A percentile compares a stretch with the other conserved stretches of the same genome.
These are phyloP conservation scores for Amanita jacksonii DNA, from an alignment of 768 basidiomycete genomes.

Conservation along the genomic window DNA sequence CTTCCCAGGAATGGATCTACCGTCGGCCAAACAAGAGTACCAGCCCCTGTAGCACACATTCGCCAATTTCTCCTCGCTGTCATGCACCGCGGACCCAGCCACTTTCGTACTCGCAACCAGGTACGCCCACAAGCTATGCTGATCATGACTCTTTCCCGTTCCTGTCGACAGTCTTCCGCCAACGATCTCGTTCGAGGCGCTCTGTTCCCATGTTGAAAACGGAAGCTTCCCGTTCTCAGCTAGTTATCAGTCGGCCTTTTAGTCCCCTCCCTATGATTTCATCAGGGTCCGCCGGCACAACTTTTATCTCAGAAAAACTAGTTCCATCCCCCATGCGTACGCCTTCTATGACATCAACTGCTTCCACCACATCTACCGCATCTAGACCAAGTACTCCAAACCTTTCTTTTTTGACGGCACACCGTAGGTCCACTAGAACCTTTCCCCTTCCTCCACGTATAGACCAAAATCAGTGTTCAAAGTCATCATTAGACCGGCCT, in stretches of 20 bases:
- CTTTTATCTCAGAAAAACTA: conserved; percentile 11
- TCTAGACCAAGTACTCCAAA: conserved; percentile 23
- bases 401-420: conserved; percentile 16
- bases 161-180: conserved; percentile 29
- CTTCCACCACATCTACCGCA: conserved; percentile 19
- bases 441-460: conserved; percentile 13
- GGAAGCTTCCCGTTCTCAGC: conserved; percentile 23
- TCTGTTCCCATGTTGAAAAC: conserved; percentile 24
- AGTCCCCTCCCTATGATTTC: conserved; percentile 8
- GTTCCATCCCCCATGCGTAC: conserved; percentile 15
- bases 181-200: conserved; percentile 25
- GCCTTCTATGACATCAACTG: conserved; percentile 21
- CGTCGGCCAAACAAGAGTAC: conserved; percentile 29
- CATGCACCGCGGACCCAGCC: background rate
- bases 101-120: background rate
- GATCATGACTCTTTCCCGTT: conserved; percentile 15
- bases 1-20: conserved; percentile 38
- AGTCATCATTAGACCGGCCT: conserved; percentile 10
- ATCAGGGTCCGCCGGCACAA: conserved; percentile 8
- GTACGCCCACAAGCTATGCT: background rate
- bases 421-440: conserved; percentile 9
- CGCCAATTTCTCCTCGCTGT: conserved; percentile 11
- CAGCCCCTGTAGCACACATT: conserved; percentile 14
- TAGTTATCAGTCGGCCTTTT: conserved; percentile 13
- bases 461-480: conserved; percentile 12